These are phyloP conservation scores for Phaseolus coccineus DNA, from an alignment of 331 rosid genomes.

Conservation along the genomic window DNA sequence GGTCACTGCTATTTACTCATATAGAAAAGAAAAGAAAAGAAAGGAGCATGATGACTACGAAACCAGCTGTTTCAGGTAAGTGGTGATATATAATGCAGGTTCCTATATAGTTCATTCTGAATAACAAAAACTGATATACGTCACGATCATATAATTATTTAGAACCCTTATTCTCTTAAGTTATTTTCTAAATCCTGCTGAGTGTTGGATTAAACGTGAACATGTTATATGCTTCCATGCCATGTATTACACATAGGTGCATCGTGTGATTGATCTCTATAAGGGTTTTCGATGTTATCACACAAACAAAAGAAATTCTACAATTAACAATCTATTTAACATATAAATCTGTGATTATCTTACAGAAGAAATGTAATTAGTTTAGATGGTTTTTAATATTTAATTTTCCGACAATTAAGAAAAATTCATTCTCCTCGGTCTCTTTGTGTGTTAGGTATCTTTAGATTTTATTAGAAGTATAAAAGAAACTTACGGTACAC, in stretches of 20 bases:
- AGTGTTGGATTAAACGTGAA: slow-evolving; percentile 30
- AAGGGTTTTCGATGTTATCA: not conserved
- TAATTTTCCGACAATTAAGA: not conserved
- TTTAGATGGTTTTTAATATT: not conserved
- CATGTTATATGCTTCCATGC: not conserved
- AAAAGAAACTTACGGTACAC: not conserved
- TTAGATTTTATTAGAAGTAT: not conserved
- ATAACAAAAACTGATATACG: slow-evolving; percentile 26
- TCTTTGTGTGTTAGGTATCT: not conserved
- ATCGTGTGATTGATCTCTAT: not conserved
- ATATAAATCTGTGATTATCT: not conserved
- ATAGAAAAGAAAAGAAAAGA: not conserved
- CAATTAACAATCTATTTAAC: not conserved
- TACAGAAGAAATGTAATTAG: not conserved
- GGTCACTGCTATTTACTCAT: not conserved
- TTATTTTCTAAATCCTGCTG: slow-evolving; percentile 7
- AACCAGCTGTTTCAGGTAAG: not conserved
- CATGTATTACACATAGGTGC: too few relatives aligned
- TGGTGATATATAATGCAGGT: not conserved
- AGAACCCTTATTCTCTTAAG: slow-evolving; percentile 5
- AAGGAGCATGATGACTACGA: not conserved
- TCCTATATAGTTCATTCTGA: slow-evolving; percentile 3
- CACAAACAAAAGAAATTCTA: not conserved
- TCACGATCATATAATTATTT: slow-evolving; percentile 32
- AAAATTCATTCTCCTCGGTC: not conserved